phyloP scores from a whole-genome alignment of 2,329 filamentous ascomycete genomes.

The Pseudogymnoascus sp. region DNA sequence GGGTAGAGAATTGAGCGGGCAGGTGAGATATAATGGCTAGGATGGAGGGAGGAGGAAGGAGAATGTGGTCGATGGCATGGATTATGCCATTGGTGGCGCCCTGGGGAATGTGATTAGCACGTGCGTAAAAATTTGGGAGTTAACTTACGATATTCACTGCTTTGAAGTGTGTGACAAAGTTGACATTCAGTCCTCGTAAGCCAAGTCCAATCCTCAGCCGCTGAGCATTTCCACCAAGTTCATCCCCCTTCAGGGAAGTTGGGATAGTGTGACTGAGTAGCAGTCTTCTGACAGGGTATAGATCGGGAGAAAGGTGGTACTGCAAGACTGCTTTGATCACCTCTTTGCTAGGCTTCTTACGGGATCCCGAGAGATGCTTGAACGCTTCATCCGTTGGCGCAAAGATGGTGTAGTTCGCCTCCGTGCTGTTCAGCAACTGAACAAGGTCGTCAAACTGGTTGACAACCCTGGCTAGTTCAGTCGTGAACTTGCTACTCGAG shows the following conservation, averaged over 20 bases:
- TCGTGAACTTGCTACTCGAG: conserved; percentile 65
- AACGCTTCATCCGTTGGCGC: conserved; percentile 73
- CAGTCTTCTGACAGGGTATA: conserved; percentile 59
- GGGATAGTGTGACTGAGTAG: conserved; percentile 66
- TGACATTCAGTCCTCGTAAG: conserved; percentile 57
- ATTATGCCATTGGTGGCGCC: conserved; percentile 71
- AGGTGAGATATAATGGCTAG: conserved; percentile 55
- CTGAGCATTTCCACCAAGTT: conserved; percentile 53
- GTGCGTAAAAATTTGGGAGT: background rate
- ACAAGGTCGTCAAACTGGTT: conserved; percentile 65
- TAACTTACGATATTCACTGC: conserved; percentile 58
- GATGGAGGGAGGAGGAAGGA: conserved; percentile 65
- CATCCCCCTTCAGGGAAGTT: conserved; percentile 50
- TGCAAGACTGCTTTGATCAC: conserved; percentile 57
- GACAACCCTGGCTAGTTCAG: conserved; percentile 67
- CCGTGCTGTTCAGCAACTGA: conserved; percentile 63
- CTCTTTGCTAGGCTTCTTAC: conserved; percentile 59
- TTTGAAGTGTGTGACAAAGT: conserved; percentile 67
- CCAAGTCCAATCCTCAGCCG: conserved; percentile 61
- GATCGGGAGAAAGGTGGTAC: conserved; percentile 66
- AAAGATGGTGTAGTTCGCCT: conserved; percentile 71
- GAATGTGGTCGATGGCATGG: conserved; percentile 64
- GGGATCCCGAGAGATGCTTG: conserved; percentile 45
- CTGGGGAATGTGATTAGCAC: conserved; percentile 30
- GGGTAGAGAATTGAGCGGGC: conserved; percentile 68